Conservation (phyloP, 2,329 filamentous ascomycete genomes). For the Periconia macrospinosa region DNA sequence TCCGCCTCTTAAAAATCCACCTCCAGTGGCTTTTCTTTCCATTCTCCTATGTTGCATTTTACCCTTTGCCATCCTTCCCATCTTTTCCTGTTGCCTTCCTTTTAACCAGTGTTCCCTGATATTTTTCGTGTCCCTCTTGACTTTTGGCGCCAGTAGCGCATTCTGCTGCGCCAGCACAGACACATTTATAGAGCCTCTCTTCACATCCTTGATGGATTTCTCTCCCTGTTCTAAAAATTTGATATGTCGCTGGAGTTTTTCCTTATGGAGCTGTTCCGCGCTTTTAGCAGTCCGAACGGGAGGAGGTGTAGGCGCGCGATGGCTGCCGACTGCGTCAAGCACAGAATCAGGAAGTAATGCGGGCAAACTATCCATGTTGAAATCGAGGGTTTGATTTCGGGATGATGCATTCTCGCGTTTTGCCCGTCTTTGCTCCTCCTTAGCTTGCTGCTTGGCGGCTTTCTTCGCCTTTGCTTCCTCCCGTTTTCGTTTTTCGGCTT, state of each 20-base stretch:
- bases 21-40: slow-evolving; percentile 31
- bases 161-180: slow-evolving; percentile 51
- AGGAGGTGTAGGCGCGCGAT: slow-evolving; percentile 50
- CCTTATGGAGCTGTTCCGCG: slow-evolving; percentile 39
- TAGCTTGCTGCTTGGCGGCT: slow-evolving; percentile 13
- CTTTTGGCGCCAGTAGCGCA: slow-evolving; percentile 48
- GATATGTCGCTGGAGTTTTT: slow-evolving; percentile 51
- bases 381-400: slow-evolving; percentile 8
- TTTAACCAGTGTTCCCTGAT: slow-evolving; percentile 48
- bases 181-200: slow-evolving; percentile 52
- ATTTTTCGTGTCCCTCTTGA: slow-evolving; percentile 36
- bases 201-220: slow-evolving; percentile 54
- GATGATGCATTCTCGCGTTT: slow-evolving; percentile 8
- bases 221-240: slow-evolving; percentile 53
- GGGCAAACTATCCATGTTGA: slow-evolving; percentile 46
- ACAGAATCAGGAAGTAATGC: slow-evolving; percentile 56
- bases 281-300: slow-evolving; percentile 21
- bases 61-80: slow-evolving; percentile 12
- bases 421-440: slow-evolving; percentile 1
- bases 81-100: slow-evolving; percentile 40
- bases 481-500: slow-evolving; percentile 34
- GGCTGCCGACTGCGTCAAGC: slow-evolving; percentile 49
- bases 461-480: slow-evolving; percentile 35
- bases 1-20: slow-evolving; percentile 34
- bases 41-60: slow-evolving; percentile 25